Evolutionary conservation across 352 stramenopile species (phyloP).

Genomic region (Phytophthora pisi): DNA sequence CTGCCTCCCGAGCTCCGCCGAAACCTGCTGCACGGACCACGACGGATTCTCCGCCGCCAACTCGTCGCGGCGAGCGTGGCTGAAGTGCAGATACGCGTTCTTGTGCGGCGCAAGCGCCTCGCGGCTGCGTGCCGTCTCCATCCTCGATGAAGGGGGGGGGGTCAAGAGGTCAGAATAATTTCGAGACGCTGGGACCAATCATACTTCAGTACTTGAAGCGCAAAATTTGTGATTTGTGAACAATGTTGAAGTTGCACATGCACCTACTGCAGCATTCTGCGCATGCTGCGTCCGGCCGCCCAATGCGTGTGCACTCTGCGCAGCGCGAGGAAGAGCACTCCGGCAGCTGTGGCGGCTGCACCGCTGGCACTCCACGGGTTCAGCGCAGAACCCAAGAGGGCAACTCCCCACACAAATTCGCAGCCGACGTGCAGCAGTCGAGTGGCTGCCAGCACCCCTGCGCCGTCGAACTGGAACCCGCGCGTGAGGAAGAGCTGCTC

Average conservation of each 20-base stretch:
- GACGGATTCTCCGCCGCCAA: conserved; percentile 36
- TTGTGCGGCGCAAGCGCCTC: conserved; percentile 30
- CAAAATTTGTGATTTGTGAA: conserved; percentile 8
- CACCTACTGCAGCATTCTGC: conserved; percentile 14
- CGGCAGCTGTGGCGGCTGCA: conserved; percentile 40
- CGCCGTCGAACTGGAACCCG: conserved; percentile 66
- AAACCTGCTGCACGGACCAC: conserved; percentile 57
- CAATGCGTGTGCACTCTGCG: conserved; percentile 38
- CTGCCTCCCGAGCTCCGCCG: conserved; percentile 51
- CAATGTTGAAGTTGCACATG: conserved; percentile 13
- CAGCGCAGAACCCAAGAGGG: conserved; percentile 43
- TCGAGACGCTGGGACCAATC: conserved; percentile 8
- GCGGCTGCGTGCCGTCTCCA: conserved; percentile 13
- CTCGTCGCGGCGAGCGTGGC: conserved; percentile 38
- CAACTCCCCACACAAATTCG: conserved; percentile 57
- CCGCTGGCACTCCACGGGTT: conserved; percentile 54
- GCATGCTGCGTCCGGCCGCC: conserved; percentile 31
- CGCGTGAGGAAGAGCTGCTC: conserved; percentile 65
- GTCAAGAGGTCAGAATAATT: conserved; percentile 4
- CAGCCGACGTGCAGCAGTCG: conserved; percentile 58
- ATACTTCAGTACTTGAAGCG: conserved; percentile 11
- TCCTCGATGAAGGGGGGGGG: too few species aligned
- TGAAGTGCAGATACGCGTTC: conserved; percentile 65
- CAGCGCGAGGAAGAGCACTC: conserved; percentile 30
- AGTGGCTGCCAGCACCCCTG: conserved; percentile 55